Evolutionary conservation across 1,284 basidiomycete genomes (phyloP).

Genomic region (Cerrena zonata): DNA sequence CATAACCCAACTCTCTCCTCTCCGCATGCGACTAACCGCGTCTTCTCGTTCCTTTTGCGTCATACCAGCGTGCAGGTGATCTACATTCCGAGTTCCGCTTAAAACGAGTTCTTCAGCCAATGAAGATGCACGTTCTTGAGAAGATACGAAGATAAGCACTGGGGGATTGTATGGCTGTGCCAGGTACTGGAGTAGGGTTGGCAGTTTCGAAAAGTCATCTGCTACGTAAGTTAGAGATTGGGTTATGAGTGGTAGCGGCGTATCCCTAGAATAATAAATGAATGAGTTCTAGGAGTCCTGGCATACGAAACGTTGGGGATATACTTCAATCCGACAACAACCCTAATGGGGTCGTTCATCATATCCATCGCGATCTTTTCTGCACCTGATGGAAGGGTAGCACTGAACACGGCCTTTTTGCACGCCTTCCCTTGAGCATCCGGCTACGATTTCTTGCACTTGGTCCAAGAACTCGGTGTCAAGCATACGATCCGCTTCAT

Average conservation of each 20-base stretch:
- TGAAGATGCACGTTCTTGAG: slow-evolving; percentile 86
- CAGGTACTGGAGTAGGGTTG: slow-evolving; percentile 76
- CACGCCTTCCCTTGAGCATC: slow-evolving; percentile 68
- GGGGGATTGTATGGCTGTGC: slow-evolving; percentile 86
- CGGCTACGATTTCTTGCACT: slow-evolving; percentile 80
- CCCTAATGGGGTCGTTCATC: slow-evolving; percentile 76
- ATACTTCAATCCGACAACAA: slow-evolving; percentile 92
- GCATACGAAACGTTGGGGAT: slow-evolving; percentile 24
- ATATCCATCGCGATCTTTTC: slow-evolving; percentile 86
- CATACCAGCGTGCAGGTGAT: slow-evolving; percentile 87
- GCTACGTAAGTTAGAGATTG: slow-evolving; percentile 90
- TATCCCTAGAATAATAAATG: slow-evolving; percentile 60
- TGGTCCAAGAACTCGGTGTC: slow-evolving; percentile 86
- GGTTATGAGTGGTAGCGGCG: slow-evolving; percentile 71
- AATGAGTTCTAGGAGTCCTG: not conserved
- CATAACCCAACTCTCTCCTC: slow-evolving; percentile 87
- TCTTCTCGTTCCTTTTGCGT: slow-evolving; percentile 84
- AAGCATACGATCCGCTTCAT: slow-evolving; percentile 88
- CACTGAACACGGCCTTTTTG: slow-evolving; percentile 92
- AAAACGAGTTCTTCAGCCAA: slow-evolving; percentile 82
- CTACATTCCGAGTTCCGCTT: slow-evolving; percentile 82
- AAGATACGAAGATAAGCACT: slow-evolving; percentile 88
- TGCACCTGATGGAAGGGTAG: slow-evolving; percentile 84
- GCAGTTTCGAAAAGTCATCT: slow-evolving; percentile 88
- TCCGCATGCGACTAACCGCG: slow-evolving; percentile 78